phyloP scores from a whole-genome alignment of 176 grass and related monocot species.

The Oropetium thomaeum region DNA sequence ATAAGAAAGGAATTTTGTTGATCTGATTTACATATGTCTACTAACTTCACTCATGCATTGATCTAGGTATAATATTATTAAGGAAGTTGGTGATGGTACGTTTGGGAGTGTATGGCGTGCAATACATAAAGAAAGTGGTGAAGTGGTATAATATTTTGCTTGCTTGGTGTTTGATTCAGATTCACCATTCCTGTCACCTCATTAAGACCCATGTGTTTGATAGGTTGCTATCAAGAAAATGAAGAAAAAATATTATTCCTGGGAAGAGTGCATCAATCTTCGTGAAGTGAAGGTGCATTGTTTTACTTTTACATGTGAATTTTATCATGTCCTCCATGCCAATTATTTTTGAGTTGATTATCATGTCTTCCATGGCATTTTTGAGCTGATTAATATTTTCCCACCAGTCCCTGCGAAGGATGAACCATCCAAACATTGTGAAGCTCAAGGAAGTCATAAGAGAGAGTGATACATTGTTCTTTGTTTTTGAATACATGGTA shows the following conservation, averaged over 20 bases:
- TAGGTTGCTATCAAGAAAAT: slow-evolving; percentile 99
- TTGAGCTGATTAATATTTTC: slow-evolving; percentile 12
- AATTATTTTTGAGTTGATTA: slow-evolving; percentile 10
- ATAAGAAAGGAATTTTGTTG: background rate
- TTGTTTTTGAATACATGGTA: slow-evolving; percentile 99
- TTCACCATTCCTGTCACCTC: background rate
- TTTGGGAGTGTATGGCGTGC: slow-evolving; percentile 98
- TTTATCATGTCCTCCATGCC: slow-evolving; percentile 7
- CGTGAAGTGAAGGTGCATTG: slow-evolving; percentile 97
- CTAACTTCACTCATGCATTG: slow-evolving; percentile 4
- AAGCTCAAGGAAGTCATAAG: slow-evolving; percentile 99
- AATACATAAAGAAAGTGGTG: slow-evolving; percentile 81
- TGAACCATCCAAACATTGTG: slow-evolving; percentile 98
- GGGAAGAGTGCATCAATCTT: slow-evolving; percentile 98
- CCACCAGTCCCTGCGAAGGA: slow-evolving; percentile 72
- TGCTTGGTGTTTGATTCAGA: slow-evolving; percentile 8
- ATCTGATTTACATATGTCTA: background rate
- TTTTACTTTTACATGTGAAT: slow-evolving; percentile 11
- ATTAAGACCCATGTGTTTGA: slow-evolving; percentile 16
- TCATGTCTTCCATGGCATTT: slow-evolving; percentile 2
- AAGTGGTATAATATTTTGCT: slow-evolving; percentile 67
- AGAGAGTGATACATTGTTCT: slow-evolving; percentile 84
- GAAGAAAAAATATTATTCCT: slow-evolving; percentile 96
- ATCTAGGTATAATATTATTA: slow-evolving; percentile 79
- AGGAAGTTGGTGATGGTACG: slow-evolving; percentile 96